A percentile compares a stretch with the other conserved stretches of the same genome.
phyloP scores from a whole-genome alignment of 345 rosid species.

The Hibiscus trionum region DNA sequence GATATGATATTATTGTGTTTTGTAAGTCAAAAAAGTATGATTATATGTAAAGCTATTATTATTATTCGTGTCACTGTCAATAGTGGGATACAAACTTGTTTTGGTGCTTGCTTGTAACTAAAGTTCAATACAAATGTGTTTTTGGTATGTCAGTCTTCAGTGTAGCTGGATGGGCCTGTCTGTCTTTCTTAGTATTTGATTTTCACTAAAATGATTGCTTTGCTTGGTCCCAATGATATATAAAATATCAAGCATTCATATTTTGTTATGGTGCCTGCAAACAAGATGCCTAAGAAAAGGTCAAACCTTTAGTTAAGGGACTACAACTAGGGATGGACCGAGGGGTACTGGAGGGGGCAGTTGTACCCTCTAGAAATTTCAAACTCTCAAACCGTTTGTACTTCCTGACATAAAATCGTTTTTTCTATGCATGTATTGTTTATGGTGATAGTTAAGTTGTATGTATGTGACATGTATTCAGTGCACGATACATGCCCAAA shows the following conservation, averaged over 20 bases:
- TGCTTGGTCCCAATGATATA: not conserved
- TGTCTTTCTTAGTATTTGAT: not conserved
- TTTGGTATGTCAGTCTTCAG: not conserved
- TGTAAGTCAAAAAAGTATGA: slow-evolving; percentile 1
- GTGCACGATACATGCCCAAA: too few relatives aligned
- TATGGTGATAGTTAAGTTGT: too few relatives aligned
- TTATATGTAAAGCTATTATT: slow-evolving; percentile 16
- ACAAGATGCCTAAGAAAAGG: not conserved
- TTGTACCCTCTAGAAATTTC: too few relatives aligned
- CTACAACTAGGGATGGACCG: too few relatives aligned
- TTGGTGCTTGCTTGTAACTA: slow-evolving; percentile 3
- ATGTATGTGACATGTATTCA: too few relatives aligned
- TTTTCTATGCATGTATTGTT: too few relatives aligned
- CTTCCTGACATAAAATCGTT: too few relatives aligned
- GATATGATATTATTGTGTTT: slow-evolving; percentile 7
- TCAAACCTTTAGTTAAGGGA: too few relatives aligned
- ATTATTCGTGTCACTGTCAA: not conserved
- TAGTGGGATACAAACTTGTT: slow-evolving; percentile 7
- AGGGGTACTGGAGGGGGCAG: too few relatives aligned
- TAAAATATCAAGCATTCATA: too few relatives aligned
- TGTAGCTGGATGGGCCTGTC: not conserved
- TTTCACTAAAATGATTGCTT: not conserved
- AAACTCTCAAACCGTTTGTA: too few relatives aligned
- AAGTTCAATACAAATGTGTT: not conserved
- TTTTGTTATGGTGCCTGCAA: not conserved